phyloP scores from a whole-genome alignment of 140 eudicot species.

The Stevia rebaudiana region DNA sequence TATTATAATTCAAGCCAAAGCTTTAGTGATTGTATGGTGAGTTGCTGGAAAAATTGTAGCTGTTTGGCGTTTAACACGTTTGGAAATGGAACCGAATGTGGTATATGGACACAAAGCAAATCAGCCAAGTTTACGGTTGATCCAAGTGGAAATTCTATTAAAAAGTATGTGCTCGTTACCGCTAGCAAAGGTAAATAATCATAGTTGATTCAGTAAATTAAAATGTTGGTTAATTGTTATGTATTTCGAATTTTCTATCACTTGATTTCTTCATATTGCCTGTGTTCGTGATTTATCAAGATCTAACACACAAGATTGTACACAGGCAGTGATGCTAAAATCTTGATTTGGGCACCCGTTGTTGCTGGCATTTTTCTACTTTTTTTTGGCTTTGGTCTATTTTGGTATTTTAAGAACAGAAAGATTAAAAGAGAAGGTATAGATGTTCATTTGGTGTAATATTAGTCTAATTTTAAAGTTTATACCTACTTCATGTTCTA shows the following conservation, averaged over 20 bases:
- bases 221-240: background rate
- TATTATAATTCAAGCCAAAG: conserved; percentile 33
- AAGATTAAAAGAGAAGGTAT: conserved; percentile 31
- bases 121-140: conserved; percentile 26
- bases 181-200: conserved; percentile 19
- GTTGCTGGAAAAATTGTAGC: conserved; percentile 43
- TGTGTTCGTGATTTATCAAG: too few relatives aligned
- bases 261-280: too few relatives aligned
- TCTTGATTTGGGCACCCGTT: conserved; percentile 29
- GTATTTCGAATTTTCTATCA: background rate
- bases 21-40: conserved; percentile 38
- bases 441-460: background rate
- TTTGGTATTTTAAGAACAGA: conserved; percentile 21
- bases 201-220: background rate
- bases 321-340: conserved; percentile 23
- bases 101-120: conserved; percentile 19
- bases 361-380: conserved; percentile 11
- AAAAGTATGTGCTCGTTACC: conserved; percentile 27
- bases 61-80: conserved; percentile 33
- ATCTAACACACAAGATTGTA: background rate
- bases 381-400: conserved; percentile 11
- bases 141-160: conserved; percentile 16
- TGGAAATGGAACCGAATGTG: conserved; percentile 30
- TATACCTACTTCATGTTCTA: background rate
- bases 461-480: background rate